A percentile compares a stretch with the other conserved stretches of the same genome.
These are phyloP conservation scores for Corymbia citriodora DNA, from an alignment of 441 rosid genomes.

Conservation along the genomic window DNA sequence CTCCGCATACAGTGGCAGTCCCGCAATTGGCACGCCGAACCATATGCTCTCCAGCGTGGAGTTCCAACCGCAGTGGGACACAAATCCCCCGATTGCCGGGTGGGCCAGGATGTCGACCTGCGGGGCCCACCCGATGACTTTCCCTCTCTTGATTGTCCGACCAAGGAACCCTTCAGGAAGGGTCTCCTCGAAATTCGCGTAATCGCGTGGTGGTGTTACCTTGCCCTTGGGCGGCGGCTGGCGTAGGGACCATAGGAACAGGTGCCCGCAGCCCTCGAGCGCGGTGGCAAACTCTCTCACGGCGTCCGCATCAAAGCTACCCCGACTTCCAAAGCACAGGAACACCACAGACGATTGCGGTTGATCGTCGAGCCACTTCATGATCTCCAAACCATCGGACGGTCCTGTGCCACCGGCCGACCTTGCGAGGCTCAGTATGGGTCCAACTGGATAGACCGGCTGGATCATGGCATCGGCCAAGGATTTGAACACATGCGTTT, in stretches of 20 bases:
- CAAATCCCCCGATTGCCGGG: not conserved
- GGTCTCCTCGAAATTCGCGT: conserved; percentile 5
- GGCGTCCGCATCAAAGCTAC: conserved; percentile 39
- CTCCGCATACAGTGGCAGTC: not conserved
- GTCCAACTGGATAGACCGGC: conserved; percentile 41
- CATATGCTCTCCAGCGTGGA: not conserved
- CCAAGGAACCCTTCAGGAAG: conserved; percentile 42
- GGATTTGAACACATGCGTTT: conserved; percentile 28
- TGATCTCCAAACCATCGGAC: conserved; percentile 1
- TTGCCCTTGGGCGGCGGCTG: conserved; percentile 1
- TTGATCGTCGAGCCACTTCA: conserved; percentile 50
- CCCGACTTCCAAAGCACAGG: conserved; percentile 66
- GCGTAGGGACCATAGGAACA: conserved; percentile 62
- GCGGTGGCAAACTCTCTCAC: conserved; percentile 24
- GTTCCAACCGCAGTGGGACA: not conserved
- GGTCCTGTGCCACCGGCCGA: not conserved
- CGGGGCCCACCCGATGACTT: conserved; percentile 59
- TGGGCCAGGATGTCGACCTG: conserved; percentile 29
- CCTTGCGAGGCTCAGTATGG: conserved; percentile 20
- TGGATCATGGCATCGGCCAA: not conserved
- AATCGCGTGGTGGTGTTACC: not conserved
- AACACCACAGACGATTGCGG: conserved; percentile 48
- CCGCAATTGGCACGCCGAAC: not conserved
- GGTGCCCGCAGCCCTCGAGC: conserved; percentile 26
- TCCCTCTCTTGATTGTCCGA: conserved; percentile 27